Base-by-base conservation (phyloP, 768 basidiomycete species). In the Boletus reticuloceps region DNA sequence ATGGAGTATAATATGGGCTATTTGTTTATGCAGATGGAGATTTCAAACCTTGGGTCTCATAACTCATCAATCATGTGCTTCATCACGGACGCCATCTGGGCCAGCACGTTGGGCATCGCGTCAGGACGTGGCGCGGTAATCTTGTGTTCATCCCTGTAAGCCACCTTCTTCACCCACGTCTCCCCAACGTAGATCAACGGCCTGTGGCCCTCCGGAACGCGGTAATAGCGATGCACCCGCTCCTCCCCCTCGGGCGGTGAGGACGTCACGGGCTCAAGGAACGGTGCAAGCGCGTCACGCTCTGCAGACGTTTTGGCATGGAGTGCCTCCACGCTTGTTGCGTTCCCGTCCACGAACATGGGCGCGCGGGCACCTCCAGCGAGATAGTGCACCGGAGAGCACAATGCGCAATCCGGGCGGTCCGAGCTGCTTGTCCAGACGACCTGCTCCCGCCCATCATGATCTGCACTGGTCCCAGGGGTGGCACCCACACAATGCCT, bases 161-260 rank as follows among this genome's bases (percentile, higher is more conserved):
- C 16, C n/a, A 51, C 54, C 36, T 44, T 51, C 29, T 43, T 51
- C n/a, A 38, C 43, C 43, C 50, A 39, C 16, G 54, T 55, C 19
- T 56, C 55, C 6, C 39, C 44, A 16, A 54, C 55, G 39, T 55
- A 56, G 19, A 55, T 53, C 13, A 22, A 10, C 4, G 49, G 36
- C 9, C 17, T 17, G 5, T 19, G 20, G 5, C 41, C 49, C 8
- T 32, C 17, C 14, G 22, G 22, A 6, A 34, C n/a, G 8, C 5
- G 20, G 51, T 55, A 27, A 40, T 54, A 36, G 22, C 38, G 43
- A 17, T 45, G 29, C 2, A 39, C 31, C n/a, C 8, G 37, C n/a
- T 45, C 54, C 22, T 55, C 50, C 2, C 43, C 50, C 6, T 32
- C 29, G n/a, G 34, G 42, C 6, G 22, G 20, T 10, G 20, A 32